These are phyloP conservation scores for Epichloe hybrida DNA, from an alignment of 2,329 filamentous ascomycete species.

Conservation along the genomic window DNA sequence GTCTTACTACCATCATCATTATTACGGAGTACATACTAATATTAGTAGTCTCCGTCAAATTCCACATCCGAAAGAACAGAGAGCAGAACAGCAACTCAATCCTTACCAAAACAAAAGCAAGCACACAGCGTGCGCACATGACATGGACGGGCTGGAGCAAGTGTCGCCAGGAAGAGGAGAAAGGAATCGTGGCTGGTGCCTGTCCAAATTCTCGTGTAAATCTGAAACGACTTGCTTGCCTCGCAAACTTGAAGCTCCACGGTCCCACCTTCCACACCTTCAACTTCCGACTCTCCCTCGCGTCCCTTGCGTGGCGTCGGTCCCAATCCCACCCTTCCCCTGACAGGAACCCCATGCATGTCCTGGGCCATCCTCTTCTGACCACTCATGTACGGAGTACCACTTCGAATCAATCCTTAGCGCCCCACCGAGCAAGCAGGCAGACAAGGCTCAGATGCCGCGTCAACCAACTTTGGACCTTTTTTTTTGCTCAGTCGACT, in stretches of 20 bases:
- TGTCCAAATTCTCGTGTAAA: background rate
- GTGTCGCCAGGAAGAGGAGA: background rate
- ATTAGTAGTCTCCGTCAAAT: too few relatives aligned
- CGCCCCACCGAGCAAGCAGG: background rate
- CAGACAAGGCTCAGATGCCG: background rate
- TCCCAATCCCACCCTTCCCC: background rate
- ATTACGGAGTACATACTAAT: too few relatives aligned
- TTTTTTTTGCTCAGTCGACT: background rate
- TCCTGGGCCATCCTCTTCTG: background rate
- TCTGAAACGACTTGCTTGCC: conserved; percentile 2
- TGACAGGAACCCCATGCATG: background rate
- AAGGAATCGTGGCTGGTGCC: background rate
- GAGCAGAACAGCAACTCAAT: too few relatives aligned
- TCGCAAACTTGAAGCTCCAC: background rate
- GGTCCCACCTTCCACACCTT: background rate
- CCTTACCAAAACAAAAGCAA: too few relatives aligned
- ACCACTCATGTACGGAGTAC: too few relatives aligned
- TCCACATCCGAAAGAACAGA: too few relatives aligned
- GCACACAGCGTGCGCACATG: too few relatives aligned
- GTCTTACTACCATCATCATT: too few relatives aligned
- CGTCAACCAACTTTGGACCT: background rate
- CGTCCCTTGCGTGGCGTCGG: background rate
- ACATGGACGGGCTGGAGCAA: background rate
- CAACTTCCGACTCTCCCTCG: background rate
- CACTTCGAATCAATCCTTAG: too few relatives aligned